Evolutionary conservation across 768 basidiomycete genomes (phyloP).

Genomic region (Phlebiopsis gigantea): DNA sequence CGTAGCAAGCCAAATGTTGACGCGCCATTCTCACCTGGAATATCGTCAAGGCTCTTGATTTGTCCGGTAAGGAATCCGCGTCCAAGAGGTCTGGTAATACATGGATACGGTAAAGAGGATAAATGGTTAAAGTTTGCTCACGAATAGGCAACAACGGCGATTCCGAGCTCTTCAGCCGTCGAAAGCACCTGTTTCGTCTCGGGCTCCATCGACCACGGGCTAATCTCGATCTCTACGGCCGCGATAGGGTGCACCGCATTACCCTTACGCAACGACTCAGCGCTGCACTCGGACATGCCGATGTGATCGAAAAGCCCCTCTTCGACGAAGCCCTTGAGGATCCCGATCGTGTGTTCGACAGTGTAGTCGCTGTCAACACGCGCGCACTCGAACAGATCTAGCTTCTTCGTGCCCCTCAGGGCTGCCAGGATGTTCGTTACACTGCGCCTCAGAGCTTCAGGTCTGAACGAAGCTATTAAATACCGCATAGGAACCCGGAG

Average conservation of each 20-base stretch:
- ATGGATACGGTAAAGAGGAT: too few relatives aligned
- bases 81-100: slow-evolving; percentile 55
- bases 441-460: slow-evolving; percentile 41
- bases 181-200: slow-evolving; percentile 50
- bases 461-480: slow-evolving; percentile 14
- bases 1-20: too few relatives aligned
- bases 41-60: slow-evolving; percentile 31
- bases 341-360: slow-evolving; percentile 40
- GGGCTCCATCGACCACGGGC: slow-evolving; percentile 52
- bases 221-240: slow-evolving; percentile 64
- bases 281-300: slow-evolving; percentile 53
- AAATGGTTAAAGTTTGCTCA: slow-evolving; percentile 19
- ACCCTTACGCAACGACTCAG: slow-evolving; percentile 37
- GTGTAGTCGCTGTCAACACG: slow-evolving; percentile 38
- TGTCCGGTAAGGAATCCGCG: slow-evolving; percentile 48
- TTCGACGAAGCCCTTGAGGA: slow-evolving; percentile 38
- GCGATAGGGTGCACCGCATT: slow-evolving; percentile 46
- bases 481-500: too few relatives aligned
- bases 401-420: slow-evolving; percentile 45
- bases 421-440: slow-evolving; percentile 37
- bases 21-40: background rate
- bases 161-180: slow-evolving; percentile 47
- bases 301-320: slow-evolving; percentile 59
- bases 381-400: slow-evolving; percentile 58
- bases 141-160: slow-evolving; percentile 58